Evolutionary conservation across 768 basidiomycete species (phyloP), one percentile per base, ranked within the genome.

Genomic region (Strobilomyces dryophilus): DNA sequence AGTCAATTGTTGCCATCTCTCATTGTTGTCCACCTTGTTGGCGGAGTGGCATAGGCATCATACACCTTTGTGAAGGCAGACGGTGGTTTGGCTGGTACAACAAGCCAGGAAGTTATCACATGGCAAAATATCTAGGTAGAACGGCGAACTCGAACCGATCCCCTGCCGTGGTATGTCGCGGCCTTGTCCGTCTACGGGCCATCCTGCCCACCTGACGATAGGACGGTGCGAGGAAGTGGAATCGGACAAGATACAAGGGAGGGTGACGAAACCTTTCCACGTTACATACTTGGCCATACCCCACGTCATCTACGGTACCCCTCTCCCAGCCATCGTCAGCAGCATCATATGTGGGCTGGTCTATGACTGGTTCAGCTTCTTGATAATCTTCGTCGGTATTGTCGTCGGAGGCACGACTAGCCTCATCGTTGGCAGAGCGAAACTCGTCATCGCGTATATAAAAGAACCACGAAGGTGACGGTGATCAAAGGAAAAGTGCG

Each of bases 51-150:
- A n/a, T n/a, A n/a, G n/a, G 14, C 12, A 42, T 24, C 24, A 14
- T 26, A 2, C 41, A 18, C 5, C 21, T 42, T 6, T 68, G 61
- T 42, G 17, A 45, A 35, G 68, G 67, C 2, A 59, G 68, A 46
- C 63, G 59, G 26, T 73, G 61, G 63, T 51, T 73, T 5, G 71
- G 71, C 1, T 73, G 64, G 67, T 73, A 56, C 45, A 72, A 72
- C 24, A 65, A 68, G 9, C 72, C 72, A 1, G 72, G 72, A 5
- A 67, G 68, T 43, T 65, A 67, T 47, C 56, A 49, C 0, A 41
- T 72, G 27, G 71, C 68, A 5, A 73, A 63, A 55, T 58, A 52
- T n/a, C 71, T 70, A 29, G 70, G 68, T 7, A 47, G 60, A 20
- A 55, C 72, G 44, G 70, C 72, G 0, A 57, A 61, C 20, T 58